Base-by-base conservation (phyloP, 2,329 filamentous ascomycete genomes). In the Metarhizium brunneum region DNA sequence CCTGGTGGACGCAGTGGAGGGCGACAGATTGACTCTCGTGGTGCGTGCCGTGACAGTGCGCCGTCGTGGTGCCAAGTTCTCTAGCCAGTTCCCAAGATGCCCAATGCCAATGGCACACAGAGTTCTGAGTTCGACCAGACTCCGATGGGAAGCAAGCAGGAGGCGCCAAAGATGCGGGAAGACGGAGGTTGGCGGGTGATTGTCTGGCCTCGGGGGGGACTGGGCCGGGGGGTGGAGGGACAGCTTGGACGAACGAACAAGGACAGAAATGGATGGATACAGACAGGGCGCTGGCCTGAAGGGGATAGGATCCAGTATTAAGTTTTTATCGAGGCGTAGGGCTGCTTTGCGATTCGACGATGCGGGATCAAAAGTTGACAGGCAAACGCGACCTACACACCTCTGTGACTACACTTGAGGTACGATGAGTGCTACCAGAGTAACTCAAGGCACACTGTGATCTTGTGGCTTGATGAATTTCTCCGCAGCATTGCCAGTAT, bases 231-330 rank as follows among this genome's bases (percentile, higher is more conserved):
- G n/a, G 11, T 14, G n/a, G 6, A 45, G 42, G 50, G 54, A 43
- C 29, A 48, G 43, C 40, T 20, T n/a, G 42, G 20, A 40, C 16
- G 25, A 48, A 32, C 30, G 20, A 16, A 42, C 54, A 42, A 56
- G 50, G 50, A 45, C 50, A 40, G 42, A 53, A 56, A 43, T 52
- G 51, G 54, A 56, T 38, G 49, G 36, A 45, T 25, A 51, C 43
- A 43, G 54, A 47, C 54, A 45, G 30, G 54, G 36, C 50, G 40
- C 45, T 35, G 35, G 36, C 56, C 54, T 52, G 51, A 58, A 58
- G 20, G 54, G 56, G 56, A 56, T 54, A 54, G 52, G 51, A 29
- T 52, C 38, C n/a, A 48, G 47, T 47, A 56, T 58, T 54, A 47
- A 58, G 54, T 58, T 58, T 25, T 58, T 8, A 30, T 18, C 48